Evolutionary conservation across 345 rosid genomes (phyloP).

Genomic region (Syzygium oleosum): DNA sequence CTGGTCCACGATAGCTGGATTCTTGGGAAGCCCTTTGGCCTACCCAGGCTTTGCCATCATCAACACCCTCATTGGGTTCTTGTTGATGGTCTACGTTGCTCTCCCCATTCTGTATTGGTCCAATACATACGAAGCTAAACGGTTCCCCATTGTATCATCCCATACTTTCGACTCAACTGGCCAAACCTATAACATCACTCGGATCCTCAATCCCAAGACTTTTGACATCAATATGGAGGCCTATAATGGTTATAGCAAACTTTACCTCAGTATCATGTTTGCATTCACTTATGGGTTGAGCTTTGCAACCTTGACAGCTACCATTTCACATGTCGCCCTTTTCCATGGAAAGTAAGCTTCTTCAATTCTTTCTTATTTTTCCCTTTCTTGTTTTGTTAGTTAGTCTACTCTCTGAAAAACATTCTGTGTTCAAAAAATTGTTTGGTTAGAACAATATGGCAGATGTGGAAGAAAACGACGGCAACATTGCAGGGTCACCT

Average conservation of each 20-base stretch:
- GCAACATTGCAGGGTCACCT: constrained; percentile 23
- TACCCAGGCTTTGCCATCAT: constrained; percentile 25
- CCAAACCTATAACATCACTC: constrained; percentile 25
- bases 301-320: constrained; percentile 56
- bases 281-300: constrained; percentile 54
- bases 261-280: constrained; percentile 52
- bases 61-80: constrained; percentile 17
- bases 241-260: constrained; percentile 59
- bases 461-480: constrained; percentile 55
- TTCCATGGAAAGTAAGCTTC: constrained; percentile 42
- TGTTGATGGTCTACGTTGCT: constrained; percentile 8
- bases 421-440: not conserved
- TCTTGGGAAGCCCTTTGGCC: constrained; percentile 30
- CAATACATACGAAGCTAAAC: constrained; percentile 30
- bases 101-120: constrained; percentile 26
- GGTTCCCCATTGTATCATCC: constrained; percentile 36
- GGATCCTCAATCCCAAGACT: constrained; percentile 34
- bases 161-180: constrained; percentile 13
- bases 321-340: constrained; percentile 67
- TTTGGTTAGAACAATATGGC: constrained; percentile 39
- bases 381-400: not conserved
- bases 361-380: not conserved
- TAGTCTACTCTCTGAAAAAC: not conserved
- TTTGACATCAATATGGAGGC: constrained; percentile 33
- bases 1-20: constrained; percentile 29